Conservation (phyloP, 169 alveolate genomes). For the Plasmodium sp. region DNA sequence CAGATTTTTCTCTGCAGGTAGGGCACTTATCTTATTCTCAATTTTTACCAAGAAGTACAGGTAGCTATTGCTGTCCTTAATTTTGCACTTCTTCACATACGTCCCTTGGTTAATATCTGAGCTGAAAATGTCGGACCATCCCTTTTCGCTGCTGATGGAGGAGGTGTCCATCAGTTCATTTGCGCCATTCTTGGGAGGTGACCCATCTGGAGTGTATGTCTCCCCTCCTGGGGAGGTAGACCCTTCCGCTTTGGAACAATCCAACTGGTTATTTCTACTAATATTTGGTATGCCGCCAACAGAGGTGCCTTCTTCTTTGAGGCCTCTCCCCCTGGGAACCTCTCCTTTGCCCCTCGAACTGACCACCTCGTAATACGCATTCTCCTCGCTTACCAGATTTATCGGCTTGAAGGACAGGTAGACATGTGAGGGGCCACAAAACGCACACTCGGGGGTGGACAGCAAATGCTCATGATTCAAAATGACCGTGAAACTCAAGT, state of each 20-base stretch:
- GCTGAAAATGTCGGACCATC: constrained; percentile 75
- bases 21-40: constrained; percentile 80
- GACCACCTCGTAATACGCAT: constrained; percentile 15
- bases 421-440: constrained; percentile 71
- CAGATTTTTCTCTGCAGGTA: constrained; percentile 88
- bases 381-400: constrained; percentile 34
- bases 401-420: constrained; percentile 60
- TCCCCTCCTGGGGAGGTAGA: neutral
- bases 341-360: neutral
- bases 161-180: constrained; percentile 17
- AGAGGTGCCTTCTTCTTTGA: neutral
- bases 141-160: constrained; percentile 12
- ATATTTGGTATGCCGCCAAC: neutral
- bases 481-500: constrained; percentile 59
- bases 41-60: constrained; percentile 85
- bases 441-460: constrained; percentile 69
- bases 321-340: neutral
- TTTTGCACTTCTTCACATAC: constrained; percentile 64
- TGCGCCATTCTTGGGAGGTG: neutral
- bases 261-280: neutral
- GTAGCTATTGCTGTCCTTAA: constrained; percentile 72
- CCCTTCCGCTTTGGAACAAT: neutral
- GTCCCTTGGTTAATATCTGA: constrained; percentile 71
- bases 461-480: constrained; percentile 76
- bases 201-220: neutral